phyloP scores from a whole-genome alignment of 345 rosid species.

The Microthlaspi erraticum region DNA sequence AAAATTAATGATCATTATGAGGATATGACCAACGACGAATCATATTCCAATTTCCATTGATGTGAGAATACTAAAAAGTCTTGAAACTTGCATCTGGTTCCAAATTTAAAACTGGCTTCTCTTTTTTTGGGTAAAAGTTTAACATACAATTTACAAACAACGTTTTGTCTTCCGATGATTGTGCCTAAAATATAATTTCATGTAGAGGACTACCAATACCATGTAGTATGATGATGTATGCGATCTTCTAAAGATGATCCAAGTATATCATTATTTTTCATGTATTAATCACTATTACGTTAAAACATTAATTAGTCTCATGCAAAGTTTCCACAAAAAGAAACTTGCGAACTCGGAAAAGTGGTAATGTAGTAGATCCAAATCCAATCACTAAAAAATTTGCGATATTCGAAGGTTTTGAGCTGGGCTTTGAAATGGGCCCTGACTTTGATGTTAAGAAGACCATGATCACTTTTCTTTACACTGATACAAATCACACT shows the following conservation, averaged over 20 bases:
- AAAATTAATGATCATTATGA: constrained; percentile 7
- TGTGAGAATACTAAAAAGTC: constrained; percentile 4
- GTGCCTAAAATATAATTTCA: no score
- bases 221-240: background rate
- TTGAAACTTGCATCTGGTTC: constrained; percentile 23
- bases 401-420: background rate
- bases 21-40: constrained; percentile 31
- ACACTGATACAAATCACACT: background rate
- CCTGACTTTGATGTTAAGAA: background rate
- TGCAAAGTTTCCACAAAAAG: background rate
- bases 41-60: constrained; percentile 29
- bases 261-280: background rate
- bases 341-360: background rate
- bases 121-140: no score
- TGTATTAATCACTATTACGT: background rate
- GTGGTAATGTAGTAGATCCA: background rate
- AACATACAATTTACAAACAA: background rate
- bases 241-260: background rate
- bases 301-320: background rate
- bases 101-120: background rate
- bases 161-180: no score
- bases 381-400: background rate
- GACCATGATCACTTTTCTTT: background rate
- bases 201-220: no score
- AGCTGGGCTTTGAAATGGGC: constrained; percentile 21